Evolutionary conservation across 208 protist species (phyloP), one percentile per base, ranked within the genome.

Genomic region (Crithidia brevicula): DNA sequence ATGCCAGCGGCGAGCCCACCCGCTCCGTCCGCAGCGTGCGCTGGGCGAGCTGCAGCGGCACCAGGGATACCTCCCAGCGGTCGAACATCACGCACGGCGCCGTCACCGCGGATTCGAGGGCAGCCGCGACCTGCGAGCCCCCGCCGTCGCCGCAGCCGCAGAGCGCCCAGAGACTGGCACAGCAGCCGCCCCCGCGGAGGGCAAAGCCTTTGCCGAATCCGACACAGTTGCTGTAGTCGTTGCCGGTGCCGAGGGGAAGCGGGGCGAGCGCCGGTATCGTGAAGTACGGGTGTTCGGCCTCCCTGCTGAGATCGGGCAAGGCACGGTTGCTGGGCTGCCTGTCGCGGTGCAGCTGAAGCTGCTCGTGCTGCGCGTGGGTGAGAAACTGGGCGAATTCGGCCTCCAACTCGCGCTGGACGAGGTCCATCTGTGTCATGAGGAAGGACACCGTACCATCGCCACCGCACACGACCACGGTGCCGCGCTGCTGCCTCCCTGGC

Each of bases 391-490:
- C 33, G 36, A 81, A 66, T 64, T 84, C 77, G 1, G 13, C 54
- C 58, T 77, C 77, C n/a, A 85, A 67, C 72, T 88, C 77, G 20
- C 65, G 69, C 16, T 82, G 72, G 11, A 88, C 79, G n/a, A 69
- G 20, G 23, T 92, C 77, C 20, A 94, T 51, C 50, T 94, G 85
- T 6, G 77, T 69, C 77, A 96, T 86, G 23, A 96, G 25, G 62
- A 92, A 96, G 0, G 88, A 81, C 10, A 96, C 74, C 15, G 91
- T 96, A 51, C 91, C 91, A 67, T 96, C 91, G 23, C 91, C 91
- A 45, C 91, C 91, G 61, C 82, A 79, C 15, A 89, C 86, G 62
- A 96, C 70, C 11, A 96, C 78, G 5, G 91, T 94, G 34, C 91
- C 91, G 42, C 88, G 85, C 38, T 67, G 62, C 59, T 70, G 65